Conservation (phyloP, 495 filamentous ascomycete genomes). For the Xylaria scruposa region DNA sequence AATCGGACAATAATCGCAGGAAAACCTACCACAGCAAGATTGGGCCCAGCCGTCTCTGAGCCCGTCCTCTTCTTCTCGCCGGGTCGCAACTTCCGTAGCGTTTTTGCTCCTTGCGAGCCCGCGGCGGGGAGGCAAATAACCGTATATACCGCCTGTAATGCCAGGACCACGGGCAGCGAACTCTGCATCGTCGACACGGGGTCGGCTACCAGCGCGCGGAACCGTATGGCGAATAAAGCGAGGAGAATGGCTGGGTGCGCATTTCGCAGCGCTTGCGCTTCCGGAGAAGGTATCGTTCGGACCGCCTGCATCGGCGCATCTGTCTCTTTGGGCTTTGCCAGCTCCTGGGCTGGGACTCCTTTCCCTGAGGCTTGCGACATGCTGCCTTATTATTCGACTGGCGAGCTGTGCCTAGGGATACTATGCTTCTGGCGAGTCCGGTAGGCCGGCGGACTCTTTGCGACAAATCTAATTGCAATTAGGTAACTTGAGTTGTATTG, state of each 20-base stretch:
- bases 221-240: slow-evolving; percentile 63
- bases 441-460: background rate
- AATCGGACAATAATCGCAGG: slow-evolving; percentile 21
- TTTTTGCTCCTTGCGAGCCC: slow-evolving; percentile 49
- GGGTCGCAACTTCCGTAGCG: slow-evolving; percentile 44
- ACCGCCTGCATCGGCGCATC: slow-evolving; percentile 42
- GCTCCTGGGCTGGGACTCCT: slow-evolving; percentile 21
- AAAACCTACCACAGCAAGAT: slow-evolving; percentile 44
- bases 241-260: slow-evolving; percentile 72
- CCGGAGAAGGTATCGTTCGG: slow-evolving; percentile 39
- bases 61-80: slow-evolving; percentile 54
- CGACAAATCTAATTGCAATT: background rate
- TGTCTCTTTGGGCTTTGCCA: slow-evolving; percentile 35
- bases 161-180: slow-evolving; percentile 65
- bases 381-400: slow-evolving; percentile 7
- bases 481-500: background rate
- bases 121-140: slow-evolving; percentile 75
- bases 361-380: slow-evolving; percentile 27
- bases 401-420: background rate
- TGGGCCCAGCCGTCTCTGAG: slow-evolving; percentile 42
- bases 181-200: slow-evolving; percentile 70
- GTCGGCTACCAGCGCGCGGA: slow-evolving; percentile 71
- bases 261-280: slow-evolving; percentile 48
- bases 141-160: slow-evolving; percentile 72
- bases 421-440: background rate